Evolutionary conservation across 2,329 filamentous ascomycete genomes (phyloP), one percentile per base, ranked within the genome.

Genomic region (Niveomyces coronatus): DNA sequence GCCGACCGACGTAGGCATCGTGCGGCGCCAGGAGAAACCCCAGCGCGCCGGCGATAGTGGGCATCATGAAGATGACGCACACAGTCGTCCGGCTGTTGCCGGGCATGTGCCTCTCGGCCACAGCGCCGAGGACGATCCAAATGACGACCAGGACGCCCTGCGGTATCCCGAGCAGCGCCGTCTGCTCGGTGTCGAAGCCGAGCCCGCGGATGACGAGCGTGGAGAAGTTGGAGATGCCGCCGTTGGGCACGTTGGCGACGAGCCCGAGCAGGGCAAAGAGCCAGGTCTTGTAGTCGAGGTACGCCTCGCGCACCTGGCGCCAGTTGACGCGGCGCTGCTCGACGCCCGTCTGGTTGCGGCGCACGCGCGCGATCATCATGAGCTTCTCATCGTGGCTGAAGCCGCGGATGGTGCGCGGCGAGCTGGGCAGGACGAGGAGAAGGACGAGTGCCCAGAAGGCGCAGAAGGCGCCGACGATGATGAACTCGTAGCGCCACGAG

Each of bases 401-500:
- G 4, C 69, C 67, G 26, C 64, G 63, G 11, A 70, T 68, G 1
- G 68, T 73, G 15, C 71, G 62, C 0, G 74, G 76, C 0, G 67
- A 70, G 48, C 77, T 73, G 2, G 75, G 74, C 3, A 79, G 62
- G 28, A 75, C 56, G 14, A 75, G 52, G 29, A 69, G 62, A 50
- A 80, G 70, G 9, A 74, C 56, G 7, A 79, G 63, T 2, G 72
- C 78, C 68, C 76, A 82, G 10, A 63, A 41, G 13, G 70, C 62
- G 41, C 74, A 80, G 9, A 80, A 61, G 1, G 71, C 63, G 7
- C 64, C 64, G 4, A 76, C 76, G n/a, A 83, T 68, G 13, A 84
- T 56, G 50, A 83, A 83, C 39, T 82, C 76, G 45, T 78, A 82
- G 49, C 73, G 74, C 78, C 78, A 83, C 0, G 68, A 71, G 0